These are phyloP conservation scores for Stephania cephalantha DNA, from an alignment of 164 flowering plant species.

Conservation along the genomic window DNA sequence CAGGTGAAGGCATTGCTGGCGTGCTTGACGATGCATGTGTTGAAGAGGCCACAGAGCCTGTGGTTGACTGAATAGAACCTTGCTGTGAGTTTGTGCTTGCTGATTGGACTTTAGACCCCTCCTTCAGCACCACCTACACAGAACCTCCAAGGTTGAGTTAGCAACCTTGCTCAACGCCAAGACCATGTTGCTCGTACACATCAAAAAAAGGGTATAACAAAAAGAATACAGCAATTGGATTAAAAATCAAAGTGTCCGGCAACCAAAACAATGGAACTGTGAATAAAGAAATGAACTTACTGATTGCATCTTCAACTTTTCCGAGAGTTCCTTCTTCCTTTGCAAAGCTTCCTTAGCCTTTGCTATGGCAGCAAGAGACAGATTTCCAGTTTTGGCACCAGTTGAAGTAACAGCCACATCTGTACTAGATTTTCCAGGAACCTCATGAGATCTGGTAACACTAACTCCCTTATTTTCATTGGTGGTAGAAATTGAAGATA, in stretches of 20 bases:
- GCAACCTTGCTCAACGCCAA: slow-evolving; percentile 58
- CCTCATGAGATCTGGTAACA: slow-evolving; percentile 99
- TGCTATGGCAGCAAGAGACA: slow-evolving; percentile 88
- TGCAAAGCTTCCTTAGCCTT: slow-evolving; percentile 90
- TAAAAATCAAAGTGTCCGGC: not conserved
- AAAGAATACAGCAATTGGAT: not conserved
- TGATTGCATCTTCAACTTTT: slow-evolving; percentile 67
- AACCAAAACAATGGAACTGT: not conserved
- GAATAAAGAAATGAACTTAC: slow-evolving; percentile 33
- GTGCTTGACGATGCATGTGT: slow-evolving; percentile 22
- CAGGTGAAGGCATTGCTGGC: slow-evolving; percentile 26
- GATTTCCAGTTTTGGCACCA: slow-evolving; percentile 73
- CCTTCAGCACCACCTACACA: slow-evolving; percentile 24
- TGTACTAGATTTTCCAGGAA: slow-evolving; percentile 99
- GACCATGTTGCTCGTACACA: not conserved
- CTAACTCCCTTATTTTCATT: slow-evolving; percentile 99
- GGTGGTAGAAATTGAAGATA: slow-evolving; percentile 94
- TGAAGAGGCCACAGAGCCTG: slow-evolving; percentile 15
- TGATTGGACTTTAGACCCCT: slow-evolving; percentile 25
- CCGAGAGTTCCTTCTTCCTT: slow-evolving; percentile 77
- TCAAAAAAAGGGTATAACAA: not conserved
- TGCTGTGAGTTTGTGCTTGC: slow-evolving; percentile 21
- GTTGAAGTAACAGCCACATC: slow-evolving; percentile 76
- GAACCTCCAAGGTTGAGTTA: slow-evolving; percentile 32
- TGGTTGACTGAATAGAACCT: slow-evolving; percentile 15